These are phyloP conservation scores for Chrysanthemum makinoi DNA, from an alignment of 129 eudicot genomes.

Conservation along the genomic window DNA sequence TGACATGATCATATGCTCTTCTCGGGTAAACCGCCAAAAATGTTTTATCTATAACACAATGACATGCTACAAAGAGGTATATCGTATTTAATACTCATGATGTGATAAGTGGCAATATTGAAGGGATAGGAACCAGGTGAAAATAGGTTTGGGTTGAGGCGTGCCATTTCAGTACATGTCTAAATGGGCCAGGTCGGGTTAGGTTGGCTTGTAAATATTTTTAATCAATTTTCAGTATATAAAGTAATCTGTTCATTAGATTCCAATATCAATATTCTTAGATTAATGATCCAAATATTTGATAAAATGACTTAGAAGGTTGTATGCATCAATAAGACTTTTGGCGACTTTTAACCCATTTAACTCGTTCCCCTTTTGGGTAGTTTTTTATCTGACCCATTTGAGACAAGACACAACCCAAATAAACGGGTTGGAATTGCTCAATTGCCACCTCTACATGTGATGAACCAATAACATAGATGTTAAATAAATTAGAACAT, in stretches of 20 bases:
- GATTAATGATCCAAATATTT: background rate
- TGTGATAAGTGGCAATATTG: background rate
- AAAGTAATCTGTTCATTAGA: background rate
- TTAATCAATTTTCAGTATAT: background rate
- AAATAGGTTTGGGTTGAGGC: background rate
- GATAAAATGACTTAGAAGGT: slow-evolving; percentile 1
- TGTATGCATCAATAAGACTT: background rate
- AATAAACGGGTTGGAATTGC: background rate
- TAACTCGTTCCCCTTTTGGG: background rate
- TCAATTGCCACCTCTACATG: background rate
- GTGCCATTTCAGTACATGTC: background rate
- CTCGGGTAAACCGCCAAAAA: slow-evolving; percentile 8
- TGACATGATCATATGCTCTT: background rate
- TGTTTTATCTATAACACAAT: background rate
- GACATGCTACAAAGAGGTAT: slow-evolving; percentile 2
- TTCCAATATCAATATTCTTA: background rate
- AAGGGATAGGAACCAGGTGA: background rate
- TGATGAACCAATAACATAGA: background rate
- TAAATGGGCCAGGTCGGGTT: background rate
- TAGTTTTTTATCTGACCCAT: background rate
- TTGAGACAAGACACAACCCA: slow-evolving; percentile 2
- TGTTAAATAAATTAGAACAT: background rate
- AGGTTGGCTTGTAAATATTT: background rate
- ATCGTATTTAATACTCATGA: background rate
- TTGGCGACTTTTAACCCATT: background rate